A percentile compares a stretch with the other conserved stretches of the same genome.
phyloP scores from a whole-genome alignment of 78 protist genomes.

The Emiliania huxleyi region DNA sequence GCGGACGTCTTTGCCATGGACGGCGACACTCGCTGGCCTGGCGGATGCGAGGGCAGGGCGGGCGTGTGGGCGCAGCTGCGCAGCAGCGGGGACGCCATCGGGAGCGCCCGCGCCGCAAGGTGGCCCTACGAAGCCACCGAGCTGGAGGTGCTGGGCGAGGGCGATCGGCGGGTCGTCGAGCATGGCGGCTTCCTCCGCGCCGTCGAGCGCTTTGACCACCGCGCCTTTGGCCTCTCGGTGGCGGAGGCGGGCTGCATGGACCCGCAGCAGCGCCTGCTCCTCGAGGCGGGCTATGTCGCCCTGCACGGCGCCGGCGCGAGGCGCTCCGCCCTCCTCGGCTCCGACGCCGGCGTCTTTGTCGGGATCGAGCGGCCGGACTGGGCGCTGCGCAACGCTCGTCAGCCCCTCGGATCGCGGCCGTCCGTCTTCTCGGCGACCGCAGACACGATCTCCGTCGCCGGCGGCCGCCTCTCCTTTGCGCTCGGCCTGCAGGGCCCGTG shows the following conservation, averaged over 20 bases:
- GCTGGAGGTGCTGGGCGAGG: not conserved
- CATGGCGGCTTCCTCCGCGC: not conserved
- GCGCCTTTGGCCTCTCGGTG: slow-evolving; percentile 52
- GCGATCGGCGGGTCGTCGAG: not conserved
- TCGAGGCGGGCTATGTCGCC: slow-evolving; percentile 61
- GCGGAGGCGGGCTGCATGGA: slow-evolving; percentile 71
- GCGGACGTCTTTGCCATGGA: not conserved
- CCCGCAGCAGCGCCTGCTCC: slow-evolving; percentile 80
- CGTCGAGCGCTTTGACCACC: slow-evolving; percentile 49
- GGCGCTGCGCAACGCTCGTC: not conserved
- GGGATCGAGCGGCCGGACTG: slow-evolving; percentile 6
- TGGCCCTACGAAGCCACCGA: no score
- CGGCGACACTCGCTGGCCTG: not conserved
- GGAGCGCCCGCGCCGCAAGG: not conserved
- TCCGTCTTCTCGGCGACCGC: not conserved
- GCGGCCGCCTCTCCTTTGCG: not conserved
- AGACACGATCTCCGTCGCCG: not conserved
- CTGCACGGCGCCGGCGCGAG: slow-evolving; percentile 48
- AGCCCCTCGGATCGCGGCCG: not conserved
- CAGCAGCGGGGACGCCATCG: not conserved
- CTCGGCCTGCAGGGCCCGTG: not conserved
- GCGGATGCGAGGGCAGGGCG: not conserved
- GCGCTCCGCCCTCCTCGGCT: not conserved
- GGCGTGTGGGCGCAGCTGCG: not conserved
- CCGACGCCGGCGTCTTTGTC: not conserved